Percentiles rank a stretch among this genome's conserved stretches.
phyloP scores from a whole-genome alignment of 2,329 filamentous ascomycete species.

The Ophiostoma novo-ulmi region DNA sequence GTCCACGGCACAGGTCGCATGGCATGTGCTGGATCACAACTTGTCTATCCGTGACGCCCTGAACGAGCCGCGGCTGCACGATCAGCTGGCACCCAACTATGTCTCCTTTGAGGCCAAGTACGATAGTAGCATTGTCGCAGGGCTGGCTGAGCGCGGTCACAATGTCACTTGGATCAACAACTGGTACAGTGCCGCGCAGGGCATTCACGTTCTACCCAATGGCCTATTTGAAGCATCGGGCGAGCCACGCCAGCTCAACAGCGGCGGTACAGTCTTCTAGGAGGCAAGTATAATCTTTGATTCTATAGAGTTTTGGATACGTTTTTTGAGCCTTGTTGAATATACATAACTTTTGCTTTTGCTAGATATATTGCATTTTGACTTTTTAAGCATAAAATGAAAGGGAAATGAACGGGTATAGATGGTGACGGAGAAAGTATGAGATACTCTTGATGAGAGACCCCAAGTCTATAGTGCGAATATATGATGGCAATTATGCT shows the following conservation, averaged over 20 bases:
- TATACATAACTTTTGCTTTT: not conserved
- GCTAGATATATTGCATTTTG: not conserved
- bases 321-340: not conserved
- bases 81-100: slow-evolving; percentile 69
- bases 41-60: slow-evolving; percentile 61
- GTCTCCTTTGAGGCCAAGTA: slow-evolving; percentile 67
- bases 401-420: not conserved
- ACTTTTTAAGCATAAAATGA: not conserved
- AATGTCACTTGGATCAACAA: slow-evolving; percentile 65
- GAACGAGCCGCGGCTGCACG: slow-evolving; percentile 66
- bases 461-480: not conserved
- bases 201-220: slow-evolving; percentile 58
- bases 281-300: not conserved
- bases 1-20: slow-evolving; percentile 69
- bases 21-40: slow-evolving; percentile 65
- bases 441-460: not conserved
- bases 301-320: not conserved
- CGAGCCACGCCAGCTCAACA: slow-evolving; percentile 73
- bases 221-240: slow-evolving; percentile 71
- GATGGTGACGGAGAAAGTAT: not conserved
- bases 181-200: slow-evolving; percentile 63
- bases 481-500: not conserved
- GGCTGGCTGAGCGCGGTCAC: slow-evolving; percentile 61
- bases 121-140: slow-evolving; percentile 63
- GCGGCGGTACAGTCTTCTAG: slow-evolving; percentile 58